Evolutionary conservation across 2,329 filamentous ascomycete genomes (phyloP), one percentile per base, ranked within the genome.

Genomic region (Cladosporium sp.): DNA sequence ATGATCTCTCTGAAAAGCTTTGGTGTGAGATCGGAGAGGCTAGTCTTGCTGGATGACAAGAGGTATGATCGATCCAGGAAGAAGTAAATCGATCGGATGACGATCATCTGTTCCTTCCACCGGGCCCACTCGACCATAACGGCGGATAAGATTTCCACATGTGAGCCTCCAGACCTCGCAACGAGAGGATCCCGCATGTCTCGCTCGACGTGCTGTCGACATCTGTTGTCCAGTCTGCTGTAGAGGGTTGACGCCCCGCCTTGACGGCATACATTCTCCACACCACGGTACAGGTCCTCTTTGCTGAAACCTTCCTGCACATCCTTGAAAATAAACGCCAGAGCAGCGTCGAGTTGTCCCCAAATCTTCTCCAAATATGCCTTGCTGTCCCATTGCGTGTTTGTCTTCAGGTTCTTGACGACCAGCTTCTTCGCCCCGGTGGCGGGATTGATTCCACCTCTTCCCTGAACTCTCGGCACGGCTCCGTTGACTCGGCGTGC

Each of bases 21-120:
- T 49, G 93, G 82, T 4, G 85, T 82, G 73, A 95, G 83, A 62
- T 95, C 88, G 62, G 91, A 86, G 50, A 98, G 82, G 29, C 86
- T 86, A 8, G 78, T 77, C 18, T 85, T 81, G 57, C 84, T 83
- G 39, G 84, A 83, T 51, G 85, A 84, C 2, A 95, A 74, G 7
- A 98, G 77, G 63, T 90, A 96, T 2, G 90, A 88, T 55, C 93
- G 84, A 66, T 98, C 92, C 57, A 98, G 78, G 63, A 91, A 98
- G 71, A 90, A 95, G 70, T 96, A 97, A 33, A 94, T 86, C 55
- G 87, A 92, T 42, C 90, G 82, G 46, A 98, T 80, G 12, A 84
- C 83, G 57, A 88, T 86, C 70, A 89, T 76, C 67, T 93, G 86
- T 35, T 78, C 73, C 59, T 84, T 86, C 91, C 92, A 98, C 18